These are phyloP conservation scores for Dothidotthia symphoricarpi DNA, from an alignment of 2,329 filamentous ascomycete genomes.

Conservation along the genomic window DNA sequence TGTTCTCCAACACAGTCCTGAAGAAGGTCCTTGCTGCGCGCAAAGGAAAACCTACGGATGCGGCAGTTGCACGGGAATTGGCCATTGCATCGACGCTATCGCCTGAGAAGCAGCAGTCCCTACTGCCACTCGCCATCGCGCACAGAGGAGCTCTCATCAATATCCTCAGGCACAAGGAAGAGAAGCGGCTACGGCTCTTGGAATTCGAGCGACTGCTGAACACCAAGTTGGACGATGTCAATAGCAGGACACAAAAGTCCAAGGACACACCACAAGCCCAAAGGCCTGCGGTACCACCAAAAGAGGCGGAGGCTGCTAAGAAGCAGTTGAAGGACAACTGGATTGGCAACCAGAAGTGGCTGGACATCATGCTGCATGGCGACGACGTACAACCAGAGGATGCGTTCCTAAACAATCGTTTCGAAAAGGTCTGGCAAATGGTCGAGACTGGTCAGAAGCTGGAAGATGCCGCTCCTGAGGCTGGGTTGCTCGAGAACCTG, in stretches of 20 bases:
- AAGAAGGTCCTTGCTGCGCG: slow-evolving; percentile 61
- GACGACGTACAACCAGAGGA: slow-evolving; percentile 59
- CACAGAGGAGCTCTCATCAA: slow-evolving; percentile 67
- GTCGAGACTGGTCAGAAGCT: slow-evolving; percentile 60
- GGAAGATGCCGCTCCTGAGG: slow-evolving; percentile 54
- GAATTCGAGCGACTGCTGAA: slow-evolving; percentile 66
- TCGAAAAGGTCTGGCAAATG: slow-evolving; percentile 69
- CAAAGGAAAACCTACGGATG: slow-evolving; percentile 41
- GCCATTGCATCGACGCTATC: slow-evolving; percentile 42
- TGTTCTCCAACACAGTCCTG: slow-evolving; percentile 80
- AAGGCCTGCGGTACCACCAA: slow-evolving; percentile 32
- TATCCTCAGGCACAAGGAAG: slow-evolving; percentile 59
- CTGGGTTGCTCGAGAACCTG: slow-evolving; percentile 67
- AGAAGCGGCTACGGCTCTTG: slow-evolving; percentile 57
- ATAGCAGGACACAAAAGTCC: slow-evolving; percentile 51
- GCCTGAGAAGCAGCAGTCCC: slow-evolving; percentile 33
- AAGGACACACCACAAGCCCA: slow-evolving; percentile 25
- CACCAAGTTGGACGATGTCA: slow-evolving; percentile 60
- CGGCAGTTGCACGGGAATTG: slow-evolving; percentile 52
- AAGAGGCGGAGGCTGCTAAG: slow-evolving; percentile 47
- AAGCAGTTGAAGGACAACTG: slow-evolving; percentile 69
- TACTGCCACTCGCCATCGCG: slow-evolving; percentile 69
- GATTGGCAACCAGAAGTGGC: slow-evolving; percentile 74
- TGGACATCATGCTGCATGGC: slow-evolving; percentile 67
- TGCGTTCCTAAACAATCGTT: slow-evolving; percentile 63